Base-by-base conservation (phyloP, 192 early-diverging fungal species). In the Backusella australiensis region DNA sequence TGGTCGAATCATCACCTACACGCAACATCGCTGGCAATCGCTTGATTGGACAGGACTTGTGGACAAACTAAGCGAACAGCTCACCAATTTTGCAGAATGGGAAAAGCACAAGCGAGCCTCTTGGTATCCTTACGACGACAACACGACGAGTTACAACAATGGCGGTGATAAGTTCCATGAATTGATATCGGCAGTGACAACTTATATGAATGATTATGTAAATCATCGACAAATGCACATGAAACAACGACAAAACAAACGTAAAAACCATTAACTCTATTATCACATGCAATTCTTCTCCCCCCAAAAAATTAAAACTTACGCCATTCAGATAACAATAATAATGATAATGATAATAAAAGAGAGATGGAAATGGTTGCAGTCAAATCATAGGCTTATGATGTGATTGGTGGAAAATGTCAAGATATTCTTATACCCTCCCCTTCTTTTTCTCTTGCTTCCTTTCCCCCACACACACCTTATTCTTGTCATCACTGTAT, bases 51-150 rank as follows among this genome's bases (percentile, higher is more conserved):
- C 77, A 11, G 34, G 29, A 8, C n/a, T 78, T 15, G 53, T 72
- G 7, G 71, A 71, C n/a, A 67, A 73, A 9, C 34, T 78, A 6
- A 78, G 77, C 53, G 71, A 75, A 46, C 78, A 75, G 11, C 67
- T 79, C 15, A 75, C 78, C 11, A 70, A 39, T 35, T 63, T 79
- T 38, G 78, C 78, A 17, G 78, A 79, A 35, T 79, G 78, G 78
- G 78, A 79, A 29, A 74, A 73, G 15, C 78, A 71, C 34, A 73
- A 79, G n/a, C 34, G 78, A n/a, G 67, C 78, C 15, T 67, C 73
- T 6, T 79, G 78, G 78, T 69, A 68, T 69, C 71, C 77, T 44
- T 32, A 72, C 4, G 35, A 63, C 19, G 66, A 72, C 3, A 46
- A n/a, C 21, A 34, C 34, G 3, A 6, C 21, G 3, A 63, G 56